Conservation (phyloP, 140 eudicot species). For the Ambrosia hybrid region DNA sequence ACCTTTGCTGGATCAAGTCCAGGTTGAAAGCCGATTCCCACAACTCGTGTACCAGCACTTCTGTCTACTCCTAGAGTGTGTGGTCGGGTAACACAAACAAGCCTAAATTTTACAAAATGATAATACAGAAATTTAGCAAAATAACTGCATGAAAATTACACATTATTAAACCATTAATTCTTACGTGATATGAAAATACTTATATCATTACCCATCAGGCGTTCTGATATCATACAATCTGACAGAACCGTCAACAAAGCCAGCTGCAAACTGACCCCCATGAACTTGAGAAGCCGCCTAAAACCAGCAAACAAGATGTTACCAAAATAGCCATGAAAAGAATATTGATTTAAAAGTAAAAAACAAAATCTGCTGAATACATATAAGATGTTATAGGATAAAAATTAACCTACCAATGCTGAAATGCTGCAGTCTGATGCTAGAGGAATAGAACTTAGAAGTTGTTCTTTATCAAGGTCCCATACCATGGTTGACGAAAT, state of each 20-base stretch:
- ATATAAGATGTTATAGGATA: background rate
- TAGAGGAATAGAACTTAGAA: slow-evolving; percentile 59
- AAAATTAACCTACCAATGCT: slow-evolving; percentile 57
- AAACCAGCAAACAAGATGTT: background rate
- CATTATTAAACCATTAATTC: background rate
- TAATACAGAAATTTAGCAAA: slow-evolving; percentile 9
- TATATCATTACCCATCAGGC: slow-evolving; percentile 63
- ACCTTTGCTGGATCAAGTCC: slow-evolving; percentile 97
- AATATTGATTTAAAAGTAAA: no score
- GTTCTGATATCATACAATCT: slow-evolving; percentile 78
- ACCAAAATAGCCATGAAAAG: background rate
- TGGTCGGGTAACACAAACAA: slow-evolving; percentile 68
- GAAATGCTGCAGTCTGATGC: slow-evolving; percentile 77
- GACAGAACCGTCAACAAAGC: slow-evolving; percentile 81
- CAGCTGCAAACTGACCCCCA: slow-evolving; percentile 87
- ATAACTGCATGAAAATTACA: background rate
- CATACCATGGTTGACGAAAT: slow-evolving; percentile 74
- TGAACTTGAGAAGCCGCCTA: slow-evolving; percentile 92
- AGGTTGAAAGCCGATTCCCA: slow-evolving; percentile 94
- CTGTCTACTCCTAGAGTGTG: slow-evolving; percentile 66
- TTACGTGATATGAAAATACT: background rate
- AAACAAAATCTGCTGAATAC: no score
- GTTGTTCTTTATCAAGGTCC: slow-evolving; percentile 94
- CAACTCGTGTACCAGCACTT: slow-evolving; percentile 66
- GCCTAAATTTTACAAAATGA: slow-evolving; percentile 43